phyloP scores from a whole-genome alignment of 2,329 filamentous ascomycete species.

The Aspergillus viridinutans region DNA sequence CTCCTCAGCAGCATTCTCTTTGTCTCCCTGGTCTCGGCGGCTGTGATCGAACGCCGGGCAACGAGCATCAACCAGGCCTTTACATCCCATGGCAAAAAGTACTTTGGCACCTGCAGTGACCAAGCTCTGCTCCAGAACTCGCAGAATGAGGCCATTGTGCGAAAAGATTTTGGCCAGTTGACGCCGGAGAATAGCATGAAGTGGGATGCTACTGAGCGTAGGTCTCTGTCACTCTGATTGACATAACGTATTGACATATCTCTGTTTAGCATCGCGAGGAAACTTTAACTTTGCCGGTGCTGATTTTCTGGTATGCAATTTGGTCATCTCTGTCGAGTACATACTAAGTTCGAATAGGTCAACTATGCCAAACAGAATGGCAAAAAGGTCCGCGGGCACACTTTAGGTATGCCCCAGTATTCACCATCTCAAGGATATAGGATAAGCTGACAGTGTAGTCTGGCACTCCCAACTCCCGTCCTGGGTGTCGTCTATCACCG shows the following conservation, averaged over 20 bases:
- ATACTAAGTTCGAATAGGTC: conserved; percentile 49
- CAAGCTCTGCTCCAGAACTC: conserved; percentile 53
- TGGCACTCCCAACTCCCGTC: conserved; percentile 39
- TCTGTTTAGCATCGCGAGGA: conserved; percentile 36
- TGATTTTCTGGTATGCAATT: conserved; percentile 40
- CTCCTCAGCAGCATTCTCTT: conserved; percentile 3
- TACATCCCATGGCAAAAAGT: conserved; percentile 61
- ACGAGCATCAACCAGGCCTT: conserved; percentile 51
- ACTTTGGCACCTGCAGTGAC: conserved; percentile 58
- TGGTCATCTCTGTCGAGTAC: conserved; percentile 55
- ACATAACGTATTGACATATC: background rate
- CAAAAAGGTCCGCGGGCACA: conserved; percentile 59
- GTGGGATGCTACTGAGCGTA: conserved; percentile 59
- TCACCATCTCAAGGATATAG: conserved; percentile 22
- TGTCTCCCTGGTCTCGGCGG: conserved; percentile 3
- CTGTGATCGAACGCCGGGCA: conserved; percentile 9
- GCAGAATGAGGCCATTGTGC: conserved; percentile 56
- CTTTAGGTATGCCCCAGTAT: conserved; percentile 33
- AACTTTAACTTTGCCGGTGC: conserved; percentile 55
- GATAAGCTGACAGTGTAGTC: conserved; percentile 7
- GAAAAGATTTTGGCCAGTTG: conserved; percentile 61
- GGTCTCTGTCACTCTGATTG: background rate
- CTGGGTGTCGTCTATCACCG: conserved; percentile 48
- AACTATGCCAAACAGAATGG: conserved; percentile 35
- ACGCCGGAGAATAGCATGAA: conserved; percentile 63